Conservation (phyloP, 495 filamentous ascomycete genomes). For the Penicillium verhagenii region DNA sequence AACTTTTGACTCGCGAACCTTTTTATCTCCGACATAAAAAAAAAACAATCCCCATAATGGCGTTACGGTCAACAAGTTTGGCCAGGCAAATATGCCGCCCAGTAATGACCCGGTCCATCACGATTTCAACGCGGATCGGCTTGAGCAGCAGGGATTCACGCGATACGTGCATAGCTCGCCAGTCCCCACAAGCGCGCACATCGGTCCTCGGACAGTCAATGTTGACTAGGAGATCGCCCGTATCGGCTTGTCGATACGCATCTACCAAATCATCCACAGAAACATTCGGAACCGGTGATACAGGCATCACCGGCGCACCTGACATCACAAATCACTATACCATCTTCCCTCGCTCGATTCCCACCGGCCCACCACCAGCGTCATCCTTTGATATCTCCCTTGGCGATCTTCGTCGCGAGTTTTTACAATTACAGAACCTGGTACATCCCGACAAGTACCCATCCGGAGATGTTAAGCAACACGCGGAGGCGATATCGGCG, state of each 20-base stretch:
- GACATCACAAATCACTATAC: slow-evolving; percentile 68
- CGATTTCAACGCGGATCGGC: not conserved
- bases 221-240: not conserved
- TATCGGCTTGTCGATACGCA: slow-evolving; percentile 13
- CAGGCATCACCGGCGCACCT: slow-evolving; percentile 23
- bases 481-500: slow-evolving; percentile 70
- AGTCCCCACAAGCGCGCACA: slow-evolving; percentile 2
- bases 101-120: not conserved
- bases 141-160: not conserved
- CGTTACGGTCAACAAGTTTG: not conserved
- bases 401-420: slow-evolving; percentile 70
- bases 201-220: not conserved
- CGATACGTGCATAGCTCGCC: slow-evolving; percentile 5
- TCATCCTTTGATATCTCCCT: slow-evolving; percentile 74
- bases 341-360: slow-evolving; percentile 81
- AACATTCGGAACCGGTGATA: slow-evolving; percentile 3
- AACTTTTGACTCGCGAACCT: slow-evolving; percentile 4
- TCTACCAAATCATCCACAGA: slow-evolving; percentile 13
- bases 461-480: slow-evolving; percentile 49
- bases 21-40: not conserved
- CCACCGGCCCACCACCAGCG: slow-evolving; percentile 73
- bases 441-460: slow-evolving; percentile 83
- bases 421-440: slow-evolving; percentile 73
- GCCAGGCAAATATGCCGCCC: not conserved
- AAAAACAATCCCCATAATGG: not conserved